Base-by-base conservation (phyloP, 2,329 filamentous ascomycete genomes). In the Fusarium torulosum region DNA sequence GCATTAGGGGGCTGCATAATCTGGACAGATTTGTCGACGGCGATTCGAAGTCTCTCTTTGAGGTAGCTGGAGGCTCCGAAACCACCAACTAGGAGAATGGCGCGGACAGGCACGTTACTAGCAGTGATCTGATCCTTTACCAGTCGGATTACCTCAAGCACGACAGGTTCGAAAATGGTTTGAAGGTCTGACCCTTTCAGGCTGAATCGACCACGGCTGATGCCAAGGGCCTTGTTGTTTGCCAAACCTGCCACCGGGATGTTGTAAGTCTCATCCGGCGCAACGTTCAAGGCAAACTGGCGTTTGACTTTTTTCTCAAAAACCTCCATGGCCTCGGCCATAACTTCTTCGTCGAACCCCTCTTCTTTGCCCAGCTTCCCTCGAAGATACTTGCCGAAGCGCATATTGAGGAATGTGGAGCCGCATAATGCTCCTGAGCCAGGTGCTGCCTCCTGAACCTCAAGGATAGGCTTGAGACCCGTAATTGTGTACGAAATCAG, bases 401-500 rank as follows among this genome's bases (percentile, higher is more conserved):
- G 75, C 68, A 79, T 76, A 66, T 84, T 83, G 38, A 85, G 73
- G 23, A 81, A 80, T 2, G 80, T 79, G 1, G 80, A 83, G 15
- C 83, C 83, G 59, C 82, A 85, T 33, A 83, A 75, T 5, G 78
- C 80, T 23, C 83, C 83, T 7, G 79, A 81, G 1, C 82, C 82
- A 8, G 79, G 77, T 6, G 79, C 79, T 9, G 80, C 80, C 70
- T 85, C 83, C 38, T 79, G 70, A 9, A 85, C 78, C 60, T 81
- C 76, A 4, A 85, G 75, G 20, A 80, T 72, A 3, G 83, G 83
- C 50, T 79, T 75, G 6, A 84, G 72, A 1, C 74, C 74, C 4
- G 73, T 78, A 55, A 85, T 79, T 27, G 79, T 81, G 63, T 85
- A 85, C 5, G 81, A 83, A 61, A 85, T 84, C 15, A 85, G 72